phyloP scores from a whole-genome alignment of 2,329 filamentous ascomycete species.

The Penicillium sp. region DNA sequence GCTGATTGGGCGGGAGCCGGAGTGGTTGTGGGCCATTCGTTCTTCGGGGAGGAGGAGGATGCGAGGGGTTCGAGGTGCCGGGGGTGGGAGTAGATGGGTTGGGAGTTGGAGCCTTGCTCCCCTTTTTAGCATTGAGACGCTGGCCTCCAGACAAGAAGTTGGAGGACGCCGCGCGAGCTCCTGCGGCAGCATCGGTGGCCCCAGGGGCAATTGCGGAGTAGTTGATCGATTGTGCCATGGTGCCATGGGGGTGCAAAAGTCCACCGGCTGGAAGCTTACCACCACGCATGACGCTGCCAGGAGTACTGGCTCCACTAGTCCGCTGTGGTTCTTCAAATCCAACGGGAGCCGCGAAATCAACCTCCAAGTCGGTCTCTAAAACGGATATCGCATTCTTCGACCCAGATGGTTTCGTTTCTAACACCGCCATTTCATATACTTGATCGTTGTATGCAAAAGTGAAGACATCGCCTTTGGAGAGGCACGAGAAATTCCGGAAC shows the following conservation, averaged over 20 bases:
- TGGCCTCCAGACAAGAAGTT: conserved; percentile 80
- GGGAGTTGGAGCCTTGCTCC: conserved; percentile 68
- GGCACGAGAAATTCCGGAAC: conserved; percentile 90
- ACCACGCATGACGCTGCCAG: conserved; percentile 62
- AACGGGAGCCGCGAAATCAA: conserved; percentile 90
- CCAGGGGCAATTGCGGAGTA: conserved; percentile 85
- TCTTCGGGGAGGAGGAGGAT: conserved; percentile 46
- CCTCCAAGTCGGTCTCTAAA: conserved; percentile 91
- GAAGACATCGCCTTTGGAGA: conserved; percentile 92
- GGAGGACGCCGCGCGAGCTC: conserved; percentile 62
- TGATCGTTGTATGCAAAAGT: conserved; percentile 96
- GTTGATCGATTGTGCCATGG: conserved; percentile 98
- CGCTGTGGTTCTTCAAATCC: conserved; percentile 87
- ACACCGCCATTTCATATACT: conserved; percentile 84
- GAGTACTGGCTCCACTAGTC: conserved; percentile 79
- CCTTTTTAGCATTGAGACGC: conserved; percentile 77
- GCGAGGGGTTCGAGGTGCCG: conserved; percentile 49
- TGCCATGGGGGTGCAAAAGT: conserved; percentile 75
- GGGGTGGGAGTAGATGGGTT: conserved; percentile 70
- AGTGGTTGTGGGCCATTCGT: conserved; percentile 82
- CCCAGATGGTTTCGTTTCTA: conserved; percentile 85
- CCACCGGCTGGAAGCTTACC: conserved; percentile 65
- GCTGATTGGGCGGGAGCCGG: conserved; percentile 76
- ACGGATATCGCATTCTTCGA: conserved; percentile 83
- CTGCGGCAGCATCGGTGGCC: conserved; percentile 60